Conservation (phyloP, 257 asterid species). For the Buddleja alternifolia region DNA sequence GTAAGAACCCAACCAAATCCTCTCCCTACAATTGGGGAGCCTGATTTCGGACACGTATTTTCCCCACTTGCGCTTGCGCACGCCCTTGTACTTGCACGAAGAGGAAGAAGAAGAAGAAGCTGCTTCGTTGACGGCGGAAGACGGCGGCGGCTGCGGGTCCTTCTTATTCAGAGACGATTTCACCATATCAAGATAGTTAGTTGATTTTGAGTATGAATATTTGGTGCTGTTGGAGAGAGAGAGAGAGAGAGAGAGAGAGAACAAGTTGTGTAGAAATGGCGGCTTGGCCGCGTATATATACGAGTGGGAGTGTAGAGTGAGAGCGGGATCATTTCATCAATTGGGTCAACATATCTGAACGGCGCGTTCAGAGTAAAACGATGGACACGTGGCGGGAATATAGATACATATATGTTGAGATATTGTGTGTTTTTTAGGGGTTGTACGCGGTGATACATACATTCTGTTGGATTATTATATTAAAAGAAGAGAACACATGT, state of each 20-base stretch:
- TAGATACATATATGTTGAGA: not conserved
- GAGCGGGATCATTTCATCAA: too few relatives aligned
- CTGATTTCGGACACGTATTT: constrained; percentile 74
- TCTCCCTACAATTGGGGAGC: constrained; percentile 69
- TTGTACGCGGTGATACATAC: constrained; percentile 42
- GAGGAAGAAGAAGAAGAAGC: constrained; percentile 31
- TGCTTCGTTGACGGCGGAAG: not conserved
- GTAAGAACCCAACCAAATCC: constrained; percentile 80
- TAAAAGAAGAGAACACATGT: constrained; percentile 11
- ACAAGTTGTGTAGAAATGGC: constrained; percentile 41
- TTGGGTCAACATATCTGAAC: constrained; percentile 19
- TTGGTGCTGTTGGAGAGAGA: not conserved
- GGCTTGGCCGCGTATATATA: constrained; percentile 50
- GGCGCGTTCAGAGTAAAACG: constrained; percentile 22
- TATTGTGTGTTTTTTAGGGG: not conserved
- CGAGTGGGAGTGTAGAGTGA: constrained; percentile 33
- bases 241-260: too few relatives aligned
- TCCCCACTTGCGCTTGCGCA: constrained; percentile 80
- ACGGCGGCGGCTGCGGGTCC: constrained; percentile 17
- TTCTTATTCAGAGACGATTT: too few relatives aligned
- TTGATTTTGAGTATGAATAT: not conserved
- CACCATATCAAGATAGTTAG: constrained; percentile 44
- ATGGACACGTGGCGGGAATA: constrained; percentile 33
- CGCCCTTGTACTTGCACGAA: constrained; percentile 58
- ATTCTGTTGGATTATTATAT: not conserved